Percentiles rank a stretch among this genome's conserved stretches.
Evolutionary conservation across 495 filamentous ascomycete species (phyloP).

Genomic region (Aeminium ludgeri): DNA sequence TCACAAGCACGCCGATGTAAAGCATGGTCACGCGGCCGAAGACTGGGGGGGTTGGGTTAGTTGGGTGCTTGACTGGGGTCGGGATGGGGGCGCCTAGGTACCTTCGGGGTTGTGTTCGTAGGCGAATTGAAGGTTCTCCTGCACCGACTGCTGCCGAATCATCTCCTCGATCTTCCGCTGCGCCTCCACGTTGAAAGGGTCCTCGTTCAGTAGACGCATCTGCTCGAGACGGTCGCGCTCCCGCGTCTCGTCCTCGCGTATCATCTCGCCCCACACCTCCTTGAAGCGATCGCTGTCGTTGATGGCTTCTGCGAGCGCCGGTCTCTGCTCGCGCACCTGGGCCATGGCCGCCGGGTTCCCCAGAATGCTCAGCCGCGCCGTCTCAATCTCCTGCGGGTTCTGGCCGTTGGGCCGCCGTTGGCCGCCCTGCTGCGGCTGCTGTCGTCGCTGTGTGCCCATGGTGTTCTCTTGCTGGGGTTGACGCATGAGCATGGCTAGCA

Average conservation of each 20-base stretch:
- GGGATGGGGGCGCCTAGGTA: no score
- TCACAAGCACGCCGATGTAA: constrained; percentile 92
- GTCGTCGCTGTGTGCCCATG: constrained; percentile 14
- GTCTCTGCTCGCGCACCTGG: constrained; percentile 49
- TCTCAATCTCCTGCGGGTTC: constrained; percentile 55
- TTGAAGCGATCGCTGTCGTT: constrained; percentile 63
- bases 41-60: constrained; percentile 32
- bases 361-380: constrained; percentile 62
- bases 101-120: constrained; percentile 95
- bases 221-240: constrained; percentile 63
- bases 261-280: constrained; percentile 45
- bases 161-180: constrained; percentile 93
- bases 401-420: constrained; percentile 14
- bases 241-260: constrained; percentile 47
- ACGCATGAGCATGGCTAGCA: constrained; percentile 67
- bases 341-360: constrained; percentile 56
- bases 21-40: constrained; percentile 90
- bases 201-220: constrained; percentile 65
- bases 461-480: constrained; percentile 8
- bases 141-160: constrained; percentile 82
- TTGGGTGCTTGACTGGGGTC: neutral
- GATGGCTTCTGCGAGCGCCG: constrained; percentile 59
- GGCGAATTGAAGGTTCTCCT: constrained; percentile 85
- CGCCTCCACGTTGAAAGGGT: constrained; percentile 79
- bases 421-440: constrained; percentile 21